A percentile compares a stretch with the other conserved stretches of the same genome.
Evolutionary conservation across 352 stramenopile genomes (phyloP).

Genomic region (Globisporangium camurandrum): DNA sequence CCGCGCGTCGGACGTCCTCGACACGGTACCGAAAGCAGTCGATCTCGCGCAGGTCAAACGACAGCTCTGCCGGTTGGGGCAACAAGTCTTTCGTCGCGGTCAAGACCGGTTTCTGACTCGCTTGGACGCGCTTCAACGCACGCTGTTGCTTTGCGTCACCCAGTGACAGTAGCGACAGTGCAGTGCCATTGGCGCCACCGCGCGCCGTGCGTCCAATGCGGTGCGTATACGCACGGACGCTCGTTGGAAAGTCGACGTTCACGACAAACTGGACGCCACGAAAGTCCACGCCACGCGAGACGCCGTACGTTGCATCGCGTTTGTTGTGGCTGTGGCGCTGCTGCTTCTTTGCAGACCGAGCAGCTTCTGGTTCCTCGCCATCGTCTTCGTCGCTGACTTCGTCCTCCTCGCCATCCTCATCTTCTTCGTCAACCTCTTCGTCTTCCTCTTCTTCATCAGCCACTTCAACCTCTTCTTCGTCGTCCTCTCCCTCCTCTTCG

Average conservation of each 20-base stretch:
- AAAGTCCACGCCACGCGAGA: conserved; percentile 98
- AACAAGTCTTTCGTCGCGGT: conserved; percentile 78
- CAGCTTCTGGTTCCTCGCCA: conserved; percentile 9
- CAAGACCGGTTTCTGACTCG: conserved; percentile 83
- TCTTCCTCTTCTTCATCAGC: conserved; percentile 33
- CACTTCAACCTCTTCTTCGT: conserved; percentile 32
- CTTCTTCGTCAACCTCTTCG: conserved; percentile 32
- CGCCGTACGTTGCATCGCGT: conserved; percentile 91
- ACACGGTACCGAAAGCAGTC: conserved; percentile 97
- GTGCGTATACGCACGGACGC: conserved; percentile 95
- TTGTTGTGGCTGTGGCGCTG: conserved; percentile 45
- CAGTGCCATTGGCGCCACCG: conserved; percentile 93
- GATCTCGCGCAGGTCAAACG: conserved; percentile 97
- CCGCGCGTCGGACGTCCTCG: conserved; percentile 91
- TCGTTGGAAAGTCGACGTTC: conserved; percentile 98
- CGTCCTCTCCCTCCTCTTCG: conserved; percentile 27
- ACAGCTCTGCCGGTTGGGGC: conserved; percentile 91
- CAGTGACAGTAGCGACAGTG: conserved; percentile 91
- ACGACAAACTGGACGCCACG: conserved; percentile 97
- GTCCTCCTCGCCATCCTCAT: conserved; percentile 52
- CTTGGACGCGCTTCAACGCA: conserved; percentile 88
- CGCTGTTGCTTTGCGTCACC: conserved; percentile 74
- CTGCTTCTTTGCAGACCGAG: conserved; percentile 12
- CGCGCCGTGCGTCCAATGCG: conserved; percentile 96
- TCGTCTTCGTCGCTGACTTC: conserved; percentile 26